These are phyloP conservation scores for Psidium friedrichsthalianum DNA, from an alignment of 345 rosid species.

Conservation along the genomic window DNA sequence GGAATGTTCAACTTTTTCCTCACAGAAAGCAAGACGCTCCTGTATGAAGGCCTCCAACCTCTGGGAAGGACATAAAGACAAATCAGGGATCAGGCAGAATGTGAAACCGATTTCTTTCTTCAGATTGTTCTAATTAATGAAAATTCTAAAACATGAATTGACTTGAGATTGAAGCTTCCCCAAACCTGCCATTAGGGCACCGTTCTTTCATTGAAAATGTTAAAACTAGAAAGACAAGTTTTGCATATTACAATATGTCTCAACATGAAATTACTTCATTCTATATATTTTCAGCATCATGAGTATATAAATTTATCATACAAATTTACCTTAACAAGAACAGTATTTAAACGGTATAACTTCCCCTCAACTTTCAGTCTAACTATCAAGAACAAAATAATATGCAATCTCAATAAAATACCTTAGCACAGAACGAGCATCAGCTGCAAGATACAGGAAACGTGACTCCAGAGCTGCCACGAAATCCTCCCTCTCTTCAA, in stretches of 20 bases:
- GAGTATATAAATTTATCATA: not conserved
- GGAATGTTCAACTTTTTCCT: conserved; percentile 51
- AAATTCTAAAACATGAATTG: not conserved
- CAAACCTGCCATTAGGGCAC: not conserved
- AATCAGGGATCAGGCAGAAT: not conserved
- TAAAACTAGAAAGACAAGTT: not conserved
- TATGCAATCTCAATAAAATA: not conserved
- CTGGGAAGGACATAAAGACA: conserved; percentile 16
- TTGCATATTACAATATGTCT: not conserved
- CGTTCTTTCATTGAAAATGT: not conserved
- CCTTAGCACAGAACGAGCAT: conserved; percentile 87
- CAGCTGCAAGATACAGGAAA: conserved; percentile 89
- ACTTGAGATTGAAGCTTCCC: not conserved
- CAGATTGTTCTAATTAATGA: not conserved
- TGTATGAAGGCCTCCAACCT: conserved; percentile 91
- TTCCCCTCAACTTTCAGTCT: not conserved
- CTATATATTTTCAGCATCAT: not conserved
- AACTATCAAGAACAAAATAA: not conserved
- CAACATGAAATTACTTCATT: not conserved
- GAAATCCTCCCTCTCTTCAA: conserved; percentile 53
- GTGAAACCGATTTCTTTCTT: not conserved
- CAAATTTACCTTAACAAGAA: not conserved
- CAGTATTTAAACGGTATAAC: not conserved
- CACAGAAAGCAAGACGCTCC: conserved; percentile 65
- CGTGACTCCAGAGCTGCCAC: conserved; percentile 67